Evolutionary conservation across 495 filamentous ascomycete genomes (phyloP), one percentile per base, ranked within the genome.

Genomic region (Annulohypoxylon stygium): DNA sequence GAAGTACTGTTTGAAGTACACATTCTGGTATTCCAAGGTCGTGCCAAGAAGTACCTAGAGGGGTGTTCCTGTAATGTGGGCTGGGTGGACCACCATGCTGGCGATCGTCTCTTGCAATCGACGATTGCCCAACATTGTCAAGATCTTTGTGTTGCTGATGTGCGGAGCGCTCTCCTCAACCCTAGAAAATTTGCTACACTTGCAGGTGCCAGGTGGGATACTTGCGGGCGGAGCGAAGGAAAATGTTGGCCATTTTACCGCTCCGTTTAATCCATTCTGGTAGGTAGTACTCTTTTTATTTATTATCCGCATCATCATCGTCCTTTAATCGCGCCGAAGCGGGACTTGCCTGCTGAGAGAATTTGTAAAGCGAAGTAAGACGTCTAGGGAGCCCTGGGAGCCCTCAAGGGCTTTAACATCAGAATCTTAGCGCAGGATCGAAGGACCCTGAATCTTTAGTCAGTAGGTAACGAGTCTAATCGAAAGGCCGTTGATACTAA

Each of bases 111-210:
- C 61, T 55, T 25, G 26, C 30, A 53, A 73, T 70, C 67, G 62
- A 62, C 71, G 71, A 74, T 74, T 74, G 71, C 62, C 63, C 50
- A 63, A 70, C 62, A 74, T 70, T 63, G 57, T 74, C 62, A 16
- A 59, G 72, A 75, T 75, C 72, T 75, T 67, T 67, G 67, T 75
- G 72, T 64, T 64, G 67, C 63, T 63, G 67, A 68, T 64, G 63
- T 41, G 53, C 65, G 70, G 61, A 69, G 61, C 50, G 53, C 20
- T 39, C 48, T 69, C 61, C 62, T 60, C 23, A 61, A 50, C 61
- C 70, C 53, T 65, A 50, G 61, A 70, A 66, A 67, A 59, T 66
- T 69, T 63, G 61, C 25, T 65, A 34, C 65, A 14, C 70, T 69
- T 69, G 65, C 66, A 74, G 71, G 36, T 41, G 34, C 23, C 10